Conservation (phyloP, 306 rosid genomes). For the Casuarina glauca region DNA sequence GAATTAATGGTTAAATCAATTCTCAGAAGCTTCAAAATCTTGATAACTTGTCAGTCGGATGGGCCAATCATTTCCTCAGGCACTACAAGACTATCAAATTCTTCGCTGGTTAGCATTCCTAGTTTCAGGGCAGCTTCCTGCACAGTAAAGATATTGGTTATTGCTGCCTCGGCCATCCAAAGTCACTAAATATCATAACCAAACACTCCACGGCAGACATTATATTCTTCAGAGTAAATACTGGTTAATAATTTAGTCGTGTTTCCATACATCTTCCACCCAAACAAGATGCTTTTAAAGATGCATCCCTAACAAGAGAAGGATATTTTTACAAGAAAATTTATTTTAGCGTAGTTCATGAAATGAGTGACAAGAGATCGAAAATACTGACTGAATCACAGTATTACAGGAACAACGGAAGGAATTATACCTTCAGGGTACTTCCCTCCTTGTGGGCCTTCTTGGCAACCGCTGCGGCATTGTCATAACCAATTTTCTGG, state of each 20-base stretch:
- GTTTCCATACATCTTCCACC: not conserved
- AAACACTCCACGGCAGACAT: constrained; percentile 16
- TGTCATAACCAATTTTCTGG: constrained; percentile 99
- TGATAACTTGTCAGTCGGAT: constrained; percentile 47
- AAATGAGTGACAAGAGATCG: too few relatives aligned
- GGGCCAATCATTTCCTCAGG: constrained; percentile 99
- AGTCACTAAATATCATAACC: constrained; percentile 4
- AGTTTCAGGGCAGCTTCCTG: constrained; percentile 98
- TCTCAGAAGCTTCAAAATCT: constrained; percentile 14
- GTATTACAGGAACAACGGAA: not conserved
- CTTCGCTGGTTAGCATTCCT: constrained; percentile 75
- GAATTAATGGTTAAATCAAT: not conserved
- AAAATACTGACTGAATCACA: too few relatives aligned
- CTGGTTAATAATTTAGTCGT: not conserved
- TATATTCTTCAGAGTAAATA: constrained; percentile 3
- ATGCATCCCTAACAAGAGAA: too few relatives aligned
- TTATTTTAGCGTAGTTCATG: too few relatives aligned
- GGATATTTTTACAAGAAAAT: too few relatives aligned
- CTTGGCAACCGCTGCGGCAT: constrained; percentile 98
- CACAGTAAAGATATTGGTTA: constrained; percentile 23
- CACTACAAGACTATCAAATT: constrained; percentile 85
- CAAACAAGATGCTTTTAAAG: too few relatives aligned
- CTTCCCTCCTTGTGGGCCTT: constrained; percentile 94
- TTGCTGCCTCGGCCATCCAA: constrained; percentile 15
- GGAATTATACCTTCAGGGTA: constrained; percentile 74